Base-by-base conservation (phyloP, 345 rosid species). In the Rhodamnia rubescens region DNA sequence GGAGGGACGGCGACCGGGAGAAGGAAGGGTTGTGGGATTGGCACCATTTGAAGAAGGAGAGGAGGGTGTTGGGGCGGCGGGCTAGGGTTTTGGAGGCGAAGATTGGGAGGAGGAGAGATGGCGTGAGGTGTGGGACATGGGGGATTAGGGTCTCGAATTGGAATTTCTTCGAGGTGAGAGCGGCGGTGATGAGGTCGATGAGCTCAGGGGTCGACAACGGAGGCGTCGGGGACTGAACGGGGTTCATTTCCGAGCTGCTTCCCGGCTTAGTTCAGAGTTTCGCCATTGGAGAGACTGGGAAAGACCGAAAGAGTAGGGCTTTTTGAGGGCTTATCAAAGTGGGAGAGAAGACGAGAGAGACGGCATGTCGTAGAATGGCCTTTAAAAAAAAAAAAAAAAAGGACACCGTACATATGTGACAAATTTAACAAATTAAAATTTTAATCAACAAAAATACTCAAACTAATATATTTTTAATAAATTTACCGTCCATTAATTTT, bases 1-100 rank as follows among this genome's bases (percentile, higher is more conserved):
- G 94, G 27, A 94, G 91, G 84, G 40, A 90, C 83, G 29, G 91
- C 83, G 47, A 95, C 93, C 91, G 92, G 59, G 88, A 11, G 11
- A 90, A 87, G 47, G 85, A n/a, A 7, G 74, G 85, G 75, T 89
- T 86, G 36, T 92, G 93, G 64, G 88, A 13, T 5, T 90, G 92
- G 27, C 92, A 85, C 94, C 95, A 92, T 20, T 85, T 85, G 90
- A 88, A 92, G 92, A 95, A 90, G 80, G 94, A 92, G 53, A 96
- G 85, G 58, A 96, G 94, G n/a, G 90, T 86, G 85, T 90, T 74
- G 51, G 96, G 95, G 50, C 82, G 64, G 53, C 85, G 84, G 56
- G 91, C 83, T 57, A 93, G 91, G 78, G 89, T 81, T 64, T 91
- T 85, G 51, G 97, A 94, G 51, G 95, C 86, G 86, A 94, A 69